Evolutionary conservation across 148 eudicot species (phyloP).

Genomic region (Chenopodium quinoa): DNA sequence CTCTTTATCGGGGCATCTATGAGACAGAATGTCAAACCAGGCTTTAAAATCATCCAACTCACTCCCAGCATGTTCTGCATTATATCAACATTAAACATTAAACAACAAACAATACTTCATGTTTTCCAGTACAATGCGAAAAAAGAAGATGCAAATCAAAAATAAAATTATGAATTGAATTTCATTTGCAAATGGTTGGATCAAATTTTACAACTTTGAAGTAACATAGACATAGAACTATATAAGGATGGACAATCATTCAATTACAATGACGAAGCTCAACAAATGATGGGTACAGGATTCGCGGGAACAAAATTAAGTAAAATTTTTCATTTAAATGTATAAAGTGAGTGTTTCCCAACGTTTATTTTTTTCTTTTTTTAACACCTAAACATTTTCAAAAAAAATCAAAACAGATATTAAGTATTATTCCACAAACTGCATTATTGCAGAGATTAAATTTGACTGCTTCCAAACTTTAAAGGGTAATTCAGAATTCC

Average conservation of each 20-base stretch:
- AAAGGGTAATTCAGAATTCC: background rate
- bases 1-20: slow-evolving; percentile 37
- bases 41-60: slow-evolving; percentile 56
- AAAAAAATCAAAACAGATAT: too few relatives aligned
- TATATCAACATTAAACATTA: background rate
- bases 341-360: too few relatives aligned
- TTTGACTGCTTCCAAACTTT: background rate
- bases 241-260: too few relatives aligned
- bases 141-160: background rate
- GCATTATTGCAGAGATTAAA: background rate
- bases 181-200: too few relatives aligned
- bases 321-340: too few relatives aligned
- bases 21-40: slow-evolving; percentile 52
- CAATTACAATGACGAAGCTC: too few relatives aligned
- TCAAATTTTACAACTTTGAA: background rate
- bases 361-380: too few relatives aligned
- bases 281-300: too few relatives aligned
- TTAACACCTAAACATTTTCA: too few relatives aligned
- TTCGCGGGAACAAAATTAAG: too few relatives aligned
- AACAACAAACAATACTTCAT: background rate
- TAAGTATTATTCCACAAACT: background rate
- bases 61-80: slow-evolving; percentile 48
- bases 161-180: too few relatives aligned
- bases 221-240: background rate
- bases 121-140: background rate